Conservation (phyloP, 345 rosid genomes). For the Alliaria petiolata region DNA sequence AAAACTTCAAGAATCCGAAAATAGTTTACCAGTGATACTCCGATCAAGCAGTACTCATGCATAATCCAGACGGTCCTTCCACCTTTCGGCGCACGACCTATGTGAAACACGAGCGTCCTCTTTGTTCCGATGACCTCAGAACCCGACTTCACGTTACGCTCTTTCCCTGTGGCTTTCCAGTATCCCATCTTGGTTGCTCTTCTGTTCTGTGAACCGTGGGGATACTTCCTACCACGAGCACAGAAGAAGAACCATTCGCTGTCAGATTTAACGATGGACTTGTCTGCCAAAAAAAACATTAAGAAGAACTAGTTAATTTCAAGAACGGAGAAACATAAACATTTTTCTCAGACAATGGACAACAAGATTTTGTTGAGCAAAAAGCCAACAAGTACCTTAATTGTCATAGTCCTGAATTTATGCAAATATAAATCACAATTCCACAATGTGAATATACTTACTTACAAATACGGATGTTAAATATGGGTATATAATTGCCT, state of each 20-base stretch:
- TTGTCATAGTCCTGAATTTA: constrained; percentile 12
- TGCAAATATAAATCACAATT: not conserved
- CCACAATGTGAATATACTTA: not conserved
- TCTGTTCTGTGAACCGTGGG: constrained; percentile 77
- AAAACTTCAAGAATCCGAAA: not conserved
- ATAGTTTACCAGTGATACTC: constrained; percentile 49
- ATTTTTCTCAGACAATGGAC: not conserved
- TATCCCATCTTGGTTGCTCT: constrained; percentile 82
- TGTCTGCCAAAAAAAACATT: constrained; percentile 32
- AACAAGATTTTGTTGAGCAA: constrained; percentile 4
- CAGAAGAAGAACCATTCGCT: constrained; percentile 89
- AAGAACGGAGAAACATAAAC: not conserved
- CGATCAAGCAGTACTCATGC: constrained; percentile 77
- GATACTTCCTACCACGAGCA: constrained; percentile 86
- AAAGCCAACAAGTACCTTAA: not conserved
- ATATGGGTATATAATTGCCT: too few species aligned
- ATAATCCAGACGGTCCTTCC: constrained; percentile 88
- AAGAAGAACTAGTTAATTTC: not conserved
- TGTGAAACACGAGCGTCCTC: constrained; percentile 87
- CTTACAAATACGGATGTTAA: too few species aligned
- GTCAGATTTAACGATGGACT: constrained; percentile 59
- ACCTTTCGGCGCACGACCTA: constrained; percentile 87
- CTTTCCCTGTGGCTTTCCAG: constrained; percentile 97
- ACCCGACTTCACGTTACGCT: constrained; percentile 70
- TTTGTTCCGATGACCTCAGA: constrained; percentile 66